Percentiles rank a stretch among this genome's conserved stretches.
These are phyloP conservation scores for Glebionis coronaria DNA, from an alignment of 129 eudicot genomes.

Conservation along the genomic window DNA sequence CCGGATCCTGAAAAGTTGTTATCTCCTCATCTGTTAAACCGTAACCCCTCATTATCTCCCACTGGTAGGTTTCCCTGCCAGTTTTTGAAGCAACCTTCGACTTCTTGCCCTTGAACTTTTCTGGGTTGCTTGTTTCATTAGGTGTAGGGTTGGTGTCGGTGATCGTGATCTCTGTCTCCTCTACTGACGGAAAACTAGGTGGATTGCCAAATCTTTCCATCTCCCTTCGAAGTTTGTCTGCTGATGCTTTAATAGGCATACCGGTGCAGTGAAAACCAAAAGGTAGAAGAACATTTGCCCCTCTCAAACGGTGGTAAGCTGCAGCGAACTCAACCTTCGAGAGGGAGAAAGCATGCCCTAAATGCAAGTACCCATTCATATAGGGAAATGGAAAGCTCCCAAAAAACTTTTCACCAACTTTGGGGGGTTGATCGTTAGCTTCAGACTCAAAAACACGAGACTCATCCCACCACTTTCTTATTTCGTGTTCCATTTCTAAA, in stretches of 20 bases:
- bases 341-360: constrained; percentile 84
- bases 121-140: constrained; percentile 38
- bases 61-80: constrained; percentile 66
- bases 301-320: constrained; percentile 72
- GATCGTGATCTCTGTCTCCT: constrained; percentile 40
- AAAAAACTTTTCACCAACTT: constrained; percentile 66
- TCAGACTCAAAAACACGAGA: constrained; percentile 59
- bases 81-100: constrained; percentile 68
- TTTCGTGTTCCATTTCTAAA: constrained; percentile 52
- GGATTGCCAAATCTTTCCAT: constrained; percentile 67
- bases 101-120: constrained; percentile 77
- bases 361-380: constrained; percentile 79
- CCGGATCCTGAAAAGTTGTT: constrained; percentile 62
- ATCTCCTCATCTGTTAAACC: constrained; percentile 78
- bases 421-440: constrained; percentile 49
- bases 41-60: constrained; percentile 89
- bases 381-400: constrained; percentile 88
- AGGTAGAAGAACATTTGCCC: constrained; percentile 80
- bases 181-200: constrained; percentile 50
- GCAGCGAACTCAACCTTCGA: constrained; percentile 89
- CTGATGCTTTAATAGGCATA: constrained; percentile 95
- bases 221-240: constrained; percentile 76
- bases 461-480: constrained; percentile 64
- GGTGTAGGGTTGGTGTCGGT: constrained; percentile 35
- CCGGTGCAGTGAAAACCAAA: constrained; percentile 90